phyloP scores from a whole-genome alignment of 75 land plant species.

The Sequoia sempervirens region DNA sequence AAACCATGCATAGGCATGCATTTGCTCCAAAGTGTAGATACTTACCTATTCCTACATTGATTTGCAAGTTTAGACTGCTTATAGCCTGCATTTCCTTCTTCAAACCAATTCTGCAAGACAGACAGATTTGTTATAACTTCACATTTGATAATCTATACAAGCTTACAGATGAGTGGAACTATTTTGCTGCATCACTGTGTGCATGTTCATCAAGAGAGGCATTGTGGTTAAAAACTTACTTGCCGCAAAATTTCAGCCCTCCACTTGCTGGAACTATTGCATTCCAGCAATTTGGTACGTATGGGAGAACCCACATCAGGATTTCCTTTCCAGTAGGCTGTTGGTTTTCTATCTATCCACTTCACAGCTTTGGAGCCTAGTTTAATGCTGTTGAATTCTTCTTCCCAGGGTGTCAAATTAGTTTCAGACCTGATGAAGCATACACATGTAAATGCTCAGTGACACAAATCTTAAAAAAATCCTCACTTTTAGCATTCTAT shows the following conservation, averaged over 20 bases:
- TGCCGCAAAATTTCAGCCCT: constrained; percentile 59
- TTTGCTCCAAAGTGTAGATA: not conserved
- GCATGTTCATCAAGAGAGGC: not conserved
- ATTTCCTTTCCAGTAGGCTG: constrained; percentile 85
- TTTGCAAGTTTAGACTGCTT: constrained; percentile 60
- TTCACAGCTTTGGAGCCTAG: constrained; percentile 29
- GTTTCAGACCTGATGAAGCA: constrained; percentile 51
- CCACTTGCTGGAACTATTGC: constrained; percentile 42
- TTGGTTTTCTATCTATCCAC: constrained; percentile 35
- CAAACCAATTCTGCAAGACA: constrained; percentile 52
- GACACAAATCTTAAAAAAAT: not conserved
- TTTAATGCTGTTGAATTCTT: constrained; percentile 45
- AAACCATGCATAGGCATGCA: not conserved
- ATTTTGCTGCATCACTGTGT: not conserved
- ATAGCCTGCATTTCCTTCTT: constrained; percentile 49
- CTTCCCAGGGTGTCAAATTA: constrained; percentile 53
- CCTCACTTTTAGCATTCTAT: not conserved
- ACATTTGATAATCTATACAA: not conserved
- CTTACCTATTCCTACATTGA: constrained; percentile 64
- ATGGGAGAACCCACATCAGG: constrained; percentile 61
- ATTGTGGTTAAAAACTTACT: constrained; percentile 20
- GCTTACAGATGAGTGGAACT: not conserved
- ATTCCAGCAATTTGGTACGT: constrained; percentile 38
- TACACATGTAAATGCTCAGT: not conserved
- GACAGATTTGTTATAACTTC: not conserved